Evolutionary conservation across 176 grass and related monocot genomes (phyloP).

Genomic region (Oryza rufipogon): DNA sequence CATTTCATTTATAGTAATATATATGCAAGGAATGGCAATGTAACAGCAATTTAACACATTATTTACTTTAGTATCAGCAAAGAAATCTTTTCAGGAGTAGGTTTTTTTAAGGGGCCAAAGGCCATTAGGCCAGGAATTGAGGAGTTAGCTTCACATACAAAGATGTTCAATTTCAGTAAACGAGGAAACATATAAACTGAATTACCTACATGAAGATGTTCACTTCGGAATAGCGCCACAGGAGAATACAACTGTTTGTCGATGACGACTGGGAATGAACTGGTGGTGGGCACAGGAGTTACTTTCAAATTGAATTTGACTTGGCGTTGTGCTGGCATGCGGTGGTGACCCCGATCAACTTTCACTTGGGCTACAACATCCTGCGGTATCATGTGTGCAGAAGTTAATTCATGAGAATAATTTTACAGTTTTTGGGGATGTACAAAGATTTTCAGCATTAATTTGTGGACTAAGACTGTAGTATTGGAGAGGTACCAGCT

Average conservation of each 20-base stretch:
- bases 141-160: background rate
- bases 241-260: slow-evolving; percentile 47
- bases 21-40: background rate
- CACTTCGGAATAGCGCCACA: slow-evolving; percentile 35
- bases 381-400: slow-evolving; percentile 33
- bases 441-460: too few species aligned
- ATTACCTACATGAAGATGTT: slow-evolving; percentile 53
- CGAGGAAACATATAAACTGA: background rate
- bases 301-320: background rate
- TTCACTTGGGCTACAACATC: slow-evolving; percentile 41
- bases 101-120: too few species aligned
- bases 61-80: background rate
- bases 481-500: background rate
- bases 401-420: background rate
- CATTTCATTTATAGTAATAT: background rate
- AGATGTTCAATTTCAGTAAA: slow-evolving; percentile 14
- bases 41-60: background rate
- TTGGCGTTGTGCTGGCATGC: slow-evolving; percentile 23
- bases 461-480: too few species aligned
- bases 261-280: slow-evolving; percentile 31
- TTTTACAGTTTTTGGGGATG: background rate
- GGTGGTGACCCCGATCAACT: slow-evolving; percentile 28
- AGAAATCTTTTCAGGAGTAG: background rate
- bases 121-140: background rate
- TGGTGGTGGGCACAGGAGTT: background rate